Evolutionary conservation across 345 rosid species (phyloP), one percentile per base, ranked within the genome.

Genomic region (Hypericum perforatum): DNA sequence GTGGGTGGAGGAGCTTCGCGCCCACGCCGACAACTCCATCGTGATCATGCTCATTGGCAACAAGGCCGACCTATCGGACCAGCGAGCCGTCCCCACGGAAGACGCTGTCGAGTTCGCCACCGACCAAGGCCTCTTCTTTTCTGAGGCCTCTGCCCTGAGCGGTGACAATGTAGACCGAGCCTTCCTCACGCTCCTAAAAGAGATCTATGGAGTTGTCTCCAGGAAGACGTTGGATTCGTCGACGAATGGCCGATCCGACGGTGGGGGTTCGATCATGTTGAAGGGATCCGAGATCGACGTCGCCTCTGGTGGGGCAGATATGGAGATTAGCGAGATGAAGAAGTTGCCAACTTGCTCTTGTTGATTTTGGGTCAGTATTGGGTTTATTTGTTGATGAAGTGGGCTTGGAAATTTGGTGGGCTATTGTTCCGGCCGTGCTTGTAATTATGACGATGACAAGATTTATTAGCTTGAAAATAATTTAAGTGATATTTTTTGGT

Each of bases 11-110:
- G 92, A 84, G 22, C 70, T 84, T 39, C 79, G 92, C 7, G 84
- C 76, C 45, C 94, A 87, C 59, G 94, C 90, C n/a, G 89, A 82
- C n/a, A 79, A 58, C 11, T 82, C 90, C 11, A 80, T 78, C 9
- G 86, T 79, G 41, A 87, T 87, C 39, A 22, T 22, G 32, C 32
- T 22, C 32, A 22, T 22, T 22, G 32, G 4, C 32, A 22, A 22
- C 1, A 22, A 22, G 32, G 4, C 32, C 32, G 32, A 22, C 32
- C 32, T 22, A 22, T 22, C 32, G 4, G 32, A 22, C 32, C 32
- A 4, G 32, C 32, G 32, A 4, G 32, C 32, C 32, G 32, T 22
- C 32, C 32, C 32, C 32, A 22, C 32, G 2, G 2, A 22, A 4
- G 32, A 22, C 32, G 32, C 32, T 4, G 32, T 22, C 4, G 4